Conservation (phyloP, 164 flowering plant species). For the Piper betle region DNA sequence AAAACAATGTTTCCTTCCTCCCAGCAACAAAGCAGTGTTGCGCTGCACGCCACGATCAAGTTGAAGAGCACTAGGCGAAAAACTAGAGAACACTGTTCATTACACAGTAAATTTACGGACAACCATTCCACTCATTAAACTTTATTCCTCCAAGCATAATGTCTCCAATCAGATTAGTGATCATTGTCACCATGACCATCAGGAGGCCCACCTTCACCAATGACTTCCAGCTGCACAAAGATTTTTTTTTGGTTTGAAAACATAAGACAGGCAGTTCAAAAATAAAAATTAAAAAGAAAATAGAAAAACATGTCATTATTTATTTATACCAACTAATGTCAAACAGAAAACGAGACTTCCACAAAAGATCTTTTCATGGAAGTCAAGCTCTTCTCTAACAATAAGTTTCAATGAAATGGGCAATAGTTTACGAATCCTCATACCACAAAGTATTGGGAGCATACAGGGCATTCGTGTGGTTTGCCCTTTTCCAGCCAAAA, state of each 20-base stretch:
- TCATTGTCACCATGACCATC: conserved; percentile 26
- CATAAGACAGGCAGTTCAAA: no score
- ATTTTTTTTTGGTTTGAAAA: no score
- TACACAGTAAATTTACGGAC: conserved; percentile 8
- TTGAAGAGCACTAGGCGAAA: background rate
- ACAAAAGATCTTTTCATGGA: no score
- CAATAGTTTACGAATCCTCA: no score
- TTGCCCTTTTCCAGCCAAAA: conserved; percentile 91
- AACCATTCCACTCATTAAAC: conserved; percentile 16
- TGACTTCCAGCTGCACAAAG: conserved; percentile 63
- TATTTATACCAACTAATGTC: no score
- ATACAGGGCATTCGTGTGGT: conserved; percentile 82
- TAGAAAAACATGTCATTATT: no score
- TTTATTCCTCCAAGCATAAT: conserved; percentile 21
- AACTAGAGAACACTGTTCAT: conserved; percentile 1
- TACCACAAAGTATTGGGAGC: conserved; percentile 63
- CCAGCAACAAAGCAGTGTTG: no score
- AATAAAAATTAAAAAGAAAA: no score
- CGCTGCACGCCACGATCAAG: background rate
- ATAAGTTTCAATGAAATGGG: background rate
- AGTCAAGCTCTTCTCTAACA: background rate
- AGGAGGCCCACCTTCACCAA: conserved; percentile 73
- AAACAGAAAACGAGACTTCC: no score
- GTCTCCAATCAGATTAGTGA: conserved; percentile 10
- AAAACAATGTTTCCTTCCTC: no score